Evolutionary conservation across 73 alveolate genomes (phyloP).

Genomic region (Paramecium octaurelia): DNA sequence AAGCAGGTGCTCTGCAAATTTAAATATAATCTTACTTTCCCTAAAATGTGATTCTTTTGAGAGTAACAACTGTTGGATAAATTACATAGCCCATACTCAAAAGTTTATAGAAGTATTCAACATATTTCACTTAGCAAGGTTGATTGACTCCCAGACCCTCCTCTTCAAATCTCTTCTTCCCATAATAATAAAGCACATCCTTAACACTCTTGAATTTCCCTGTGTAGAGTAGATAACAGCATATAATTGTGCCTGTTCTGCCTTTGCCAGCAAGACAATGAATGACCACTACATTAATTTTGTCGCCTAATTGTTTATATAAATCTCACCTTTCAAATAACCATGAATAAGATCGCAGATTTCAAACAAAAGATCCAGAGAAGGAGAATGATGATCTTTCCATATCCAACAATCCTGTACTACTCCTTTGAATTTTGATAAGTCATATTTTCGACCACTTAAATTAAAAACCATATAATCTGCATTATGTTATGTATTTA

Average conservation of each 20-base stretch:
- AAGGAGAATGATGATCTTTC: conserved; percentile 94
- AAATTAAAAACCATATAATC: conserved; percentile 79
- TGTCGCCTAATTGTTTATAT: neutral
- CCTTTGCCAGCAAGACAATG: conserved; percentile 89
- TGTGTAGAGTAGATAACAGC: conserved; percentile 70
- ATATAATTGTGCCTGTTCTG: conserved; percentile 81
- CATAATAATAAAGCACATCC: conserved; percentile 75
- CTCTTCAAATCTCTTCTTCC: conserved; percentile 62
- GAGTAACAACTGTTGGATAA: conserved; percentile 2
- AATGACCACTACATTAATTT: conserved; percentile 62
- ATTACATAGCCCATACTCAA: neutral
- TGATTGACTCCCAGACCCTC: conserved; percentile 77
- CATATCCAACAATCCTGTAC: conserved; percentile 70
- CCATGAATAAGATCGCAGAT: conserved; percentile 78
- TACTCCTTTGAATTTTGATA: conserved; percentile 71
- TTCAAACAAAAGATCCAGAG: conserved; percentile 75
- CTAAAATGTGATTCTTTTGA: conserved; percentile 45
- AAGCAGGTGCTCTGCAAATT: conserved; percentile 56
- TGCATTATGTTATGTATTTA: conserved; percentile 77
- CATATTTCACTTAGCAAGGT: conserved; percentile 74
- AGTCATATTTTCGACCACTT: conserved; percentile 81
- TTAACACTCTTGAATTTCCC: conserved; percentile 67
- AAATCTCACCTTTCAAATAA: neutral
- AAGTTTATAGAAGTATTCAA: conserved; percentile 65
- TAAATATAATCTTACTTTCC: conserved; percentile 36